Conservation (phyloP, 2,329 filamentous ascomycete genomes). For the Epichloe brachyelytri region DNA sequence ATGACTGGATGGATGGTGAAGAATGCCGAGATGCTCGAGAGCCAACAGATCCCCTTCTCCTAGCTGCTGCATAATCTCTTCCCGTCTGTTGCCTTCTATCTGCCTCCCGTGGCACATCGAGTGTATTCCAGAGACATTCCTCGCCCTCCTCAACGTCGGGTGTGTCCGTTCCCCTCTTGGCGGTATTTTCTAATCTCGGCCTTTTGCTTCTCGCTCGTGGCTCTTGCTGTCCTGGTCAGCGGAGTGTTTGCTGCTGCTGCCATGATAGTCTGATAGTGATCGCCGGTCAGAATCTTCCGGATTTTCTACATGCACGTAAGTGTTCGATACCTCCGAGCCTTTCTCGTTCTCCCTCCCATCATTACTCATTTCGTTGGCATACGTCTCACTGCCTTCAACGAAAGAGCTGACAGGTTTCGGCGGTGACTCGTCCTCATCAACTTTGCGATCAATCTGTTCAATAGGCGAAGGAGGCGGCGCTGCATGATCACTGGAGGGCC, state of each 20-base stretch:
- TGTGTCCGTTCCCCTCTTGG: slow-evolving; percentile 13
- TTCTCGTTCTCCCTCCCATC: not conserved
- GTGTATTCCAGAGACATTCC: slow-evolving; percentile 8
- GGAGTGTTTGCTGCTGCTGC: slow-evolving; percentile 1
- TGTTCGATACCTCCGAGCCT: not conserved
- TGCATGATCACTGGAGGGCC: not conserved
- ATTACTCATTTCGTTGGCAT: not conserved
- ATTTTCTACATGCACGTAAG: not conserved
- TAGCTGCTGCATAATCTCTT: not conserved
- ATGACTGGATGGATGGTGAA: slow-evolving; percentile 20
- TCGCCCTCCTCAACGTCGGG: slow-evolving; percentile 15
- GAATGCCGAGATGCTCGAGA: slow-evolving; percentile 17
- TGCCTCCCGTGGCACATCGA: slow-evolving; percentile 6
- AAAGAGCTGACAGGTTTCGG: not conserved
- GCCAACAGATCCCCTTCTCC: slow-evolving; percentile 10
- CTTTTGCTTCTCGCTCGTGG: not conserved
- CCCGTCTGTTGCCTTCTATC: slow-evolving; percentile 3
- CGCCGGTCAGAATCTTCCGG: not conserved
- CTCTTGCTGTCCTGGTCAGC: not conserved
- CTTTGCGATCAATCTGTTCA: not conserved
- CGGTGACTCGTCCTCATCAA: not conserved
- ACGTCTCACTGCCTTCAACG: not conserved
- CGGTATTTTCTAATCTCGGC: not conserved
- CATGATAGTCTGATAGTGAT: slow-evolving; percentile 1
- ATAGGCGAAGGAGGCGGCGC: not conserved